Evolutionary conservation across 1,284 basidiomycete genomes (phyloP).

Genomic region (Cutaneotrichosporon arboriforme): DNA sequence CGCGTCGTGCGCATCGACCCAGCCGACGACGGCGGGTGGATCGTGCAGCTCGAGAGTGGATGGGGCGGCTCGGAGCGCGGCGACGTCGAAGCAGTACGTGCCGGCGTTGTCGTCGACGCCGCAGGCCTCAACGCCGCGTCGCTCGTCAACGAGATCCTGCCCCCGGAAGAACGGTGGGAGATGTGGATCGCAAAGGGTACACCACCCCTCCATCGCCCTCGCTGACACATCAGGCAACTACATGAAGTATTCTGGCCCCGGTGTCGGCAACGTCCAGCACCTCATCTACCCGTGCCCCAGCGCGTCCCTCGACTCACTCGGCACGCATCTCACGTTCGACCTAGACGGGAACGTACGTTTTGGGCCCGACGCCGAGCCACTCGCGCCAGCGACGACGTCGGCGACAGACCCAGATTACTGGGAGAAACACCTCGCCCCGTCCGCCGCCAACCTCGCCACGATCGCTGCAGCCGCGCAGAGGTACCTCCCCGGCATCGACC

Average conservation of each 20-base stretch:
- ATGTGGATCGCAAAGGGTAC: constrained; percentile 66
- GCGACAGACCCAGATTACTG: constrained; percentile 66
- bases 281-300: constrained; percentile 87
- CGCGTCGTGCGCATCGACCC: constrained; percentile 81
- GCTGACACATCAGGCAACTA: constrained; percentile 58
- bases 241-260: constrained; percentile 75
- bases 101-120: constrained; percentile 78
- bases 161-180: constrained; percentile 54
- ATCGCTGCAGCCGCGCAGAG: constrained; percentile 58
- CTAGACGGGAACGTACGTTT: constrained; percentile 82
- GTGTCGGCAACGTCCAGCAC: constrained; percentile 59
- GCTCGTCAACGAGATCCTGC: constrained; percentile 66
- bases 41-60: constrained; percentile 63
- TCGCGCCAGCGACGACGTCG: constrained; percentile 55
- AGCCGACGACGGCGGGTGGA: constrained; percentile 50
- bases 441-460: constrained; percentile 58
- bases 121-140: constrained; percentile 72
- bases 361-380: constrained; percentile 89
- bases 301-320: constrained; percentile 59
- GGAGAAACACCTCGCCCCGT: constrained; percentile 62
- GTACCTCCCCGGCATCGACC: constrained; percentile 68
- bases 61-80: constrained; percentile 48
- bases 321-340: constrained; percentile 86
- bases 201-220: neutral
- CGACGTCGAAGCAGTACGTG: constrained; percentile 66